Percentiles rank a stretch among this genome's conserved stretches.
phyloP scores from a whole-genome alignment of 345 rosid species.

The Alliaria petiolata region DNA sequence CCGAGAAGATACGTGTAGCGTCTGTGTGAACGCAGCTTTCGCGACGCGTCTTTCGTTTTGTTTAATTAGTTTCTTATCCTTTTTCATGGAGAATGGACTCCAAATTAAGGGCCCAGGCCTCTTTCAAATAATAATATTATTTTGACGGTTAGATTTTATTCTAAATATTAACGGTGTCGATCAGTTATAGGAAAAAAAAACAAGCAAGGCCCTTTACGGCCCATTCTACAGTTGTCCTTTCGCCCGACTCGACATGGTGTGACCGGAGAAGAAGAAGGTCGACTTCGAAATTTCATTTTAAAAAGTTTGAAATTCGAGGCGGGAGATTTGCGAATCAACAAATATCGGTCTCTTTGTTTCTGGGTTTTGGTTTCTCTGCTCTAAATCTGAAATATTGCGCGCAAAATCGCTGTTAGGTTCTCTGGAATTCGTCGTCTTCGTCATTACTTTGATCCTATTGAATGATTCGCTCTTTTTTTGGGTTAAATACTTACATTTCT shows the following conservation, averaged over 20 bases:
- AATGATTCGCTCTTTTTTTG: neutral
- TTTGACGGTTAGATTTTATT: neutral
- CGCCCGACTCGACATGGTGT: neutral
- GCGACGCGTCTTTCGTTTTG: constrained; percentile 22
- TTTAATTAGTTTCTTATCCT: neutral
- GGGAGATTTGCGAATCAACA: constrained; percentile 4
- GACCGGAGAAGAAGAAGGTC: neutral
- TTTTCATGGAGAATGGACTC: too few relatives aligned
- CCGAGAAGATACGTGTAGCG: neutral
- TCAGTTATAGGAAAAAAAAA: neutral
- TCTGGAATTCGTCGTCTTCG: neutral
- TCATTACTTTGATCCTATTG: neutral
- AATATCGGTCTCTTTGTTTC: neutral
- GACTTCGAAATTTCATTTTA: neutral
- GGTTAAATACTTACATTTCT: neutral
- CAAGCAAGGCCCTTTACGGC: neutral
- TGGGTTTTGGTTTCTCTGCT: too few relatives aligned
- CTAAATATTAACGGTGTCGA: neutral
- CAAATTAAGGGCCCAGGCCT: too few relatives aligned
- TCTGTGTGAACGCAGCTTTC: constrained; percentile 15
- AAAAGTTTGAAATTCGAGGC: constrained; percentile 15
- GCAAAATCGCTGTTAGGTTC: neutral
- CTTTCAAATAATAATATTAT: neutral
- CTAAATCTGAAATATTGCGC: neutral
- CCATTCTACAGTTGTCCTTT: neutral